Evolutionary conservation across 73 alveolate species (phyloP).

Genomic region (Paramecium pentaurelia): DNA sequence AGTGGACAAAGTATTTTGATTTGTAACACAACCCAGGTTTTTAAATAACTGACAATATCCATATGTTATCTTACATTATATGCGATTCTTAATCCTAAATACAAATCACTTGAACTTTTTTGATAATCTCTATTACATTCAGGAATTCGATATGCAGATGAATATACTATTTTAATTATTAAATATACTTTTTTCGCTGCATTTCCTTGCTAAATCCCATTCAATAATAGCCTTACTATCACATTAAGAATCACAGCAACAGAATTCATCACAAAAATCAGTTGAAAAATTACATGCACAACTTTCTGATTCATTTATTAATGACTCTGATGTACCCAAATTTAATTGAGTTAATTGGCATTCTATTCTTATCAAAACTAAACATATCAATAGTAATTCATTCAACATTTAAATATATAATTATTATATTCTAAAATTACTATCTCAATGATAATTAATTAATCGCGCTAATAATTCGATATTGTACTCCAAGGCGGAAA

Average conservation of each 20-base stretch:
- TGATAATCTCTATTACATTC: not conserved
- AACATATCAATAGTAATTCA: not conserved
- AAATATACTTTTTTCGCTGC: not conserved
- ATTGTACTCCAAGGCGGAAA: not conserved
- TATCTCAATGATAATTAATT: not conserved
- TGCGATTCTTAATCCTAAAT: constrained; percentile 15
- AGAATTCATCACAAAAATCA: constrained; percentile 1
- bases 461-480: not conserved
- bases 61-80: not conserved
- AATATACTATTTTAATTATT: not conserved
- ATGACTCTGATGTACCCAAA: not conserved
- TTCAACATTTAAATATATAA: not conserved
- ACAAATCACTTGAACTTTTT: not conserved
- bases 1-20: not conserved
- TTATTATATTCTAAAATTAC: not conserved
- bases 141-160: not conserved
- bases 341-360: not conserved
- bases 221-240: not conserved
- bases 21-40: constrained; percentile 28
- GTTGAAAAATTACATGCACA: not conserved
- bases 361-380: not conserved
- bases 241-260: constrained; percentile 33
- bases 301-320: not conserved
- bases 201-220: constrained; percentile 16
- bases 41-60: not conserved